Evolutionary conservation across 1,139 yeast genomes (phyloP).

Genomic region (Yamadazyma mexicana): DNA sequence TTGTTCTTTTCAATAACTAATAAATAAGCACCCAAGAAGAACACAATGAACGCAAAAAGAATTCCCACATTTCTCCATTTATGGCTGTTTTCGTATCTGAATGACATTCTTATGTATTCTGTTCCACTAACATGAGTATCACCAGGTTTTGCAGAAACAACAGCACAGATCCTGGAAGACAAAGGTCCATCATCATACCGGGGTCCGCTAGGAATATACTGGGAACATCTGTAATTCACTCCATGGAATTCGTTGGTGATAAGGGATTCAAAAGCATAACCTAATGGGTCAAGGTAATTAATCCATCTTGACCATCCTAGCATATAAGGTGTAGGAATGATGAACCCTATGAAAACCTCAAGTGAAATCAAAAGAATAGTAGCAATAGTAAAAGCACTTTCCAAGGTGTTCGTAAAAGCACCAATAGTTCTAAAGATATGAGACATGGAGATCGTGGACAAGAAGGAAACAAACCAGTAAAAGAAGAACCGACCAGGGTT

Average conservation of each 20-base stretch:
- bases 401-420: constrained; percentile 50
- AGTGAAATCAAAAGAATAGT: constrained; percentile 53
- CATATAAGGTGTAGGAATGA: constrained; percentile 59
- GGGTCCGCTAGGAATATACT: constrained; percentile 52
- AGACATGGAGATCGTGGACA: constrained; percentile 47
- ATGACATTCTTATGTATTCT: constrained; percentile 42
- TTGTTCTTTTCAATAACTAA: constrained; percentile 2
- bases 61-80: constrained; percentile 72
- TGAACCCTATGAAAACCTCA: constrained; percentile 53
- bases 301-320: constrained; percentile 69
- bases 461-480: constrained; percentile 41
- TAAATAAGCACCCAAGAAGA: constrained; percentile 24
- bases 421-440: constrained; percentile 62
- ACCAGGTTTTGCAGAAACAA: constrained; percentile 50
- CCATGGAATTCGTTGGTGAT: constrained; percentile 58
- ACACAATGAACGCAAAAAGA: constrained; percentile 42
- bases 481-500: constrained; percentile 59
- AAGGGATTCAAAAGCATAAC: constrained; percentile 58
- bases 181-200: constrained; percentile 40
- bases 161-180: constrained; percentile 50
- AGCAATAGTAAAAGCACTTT: constrained; percentile 62
- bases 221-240: constrained; percentile 49
- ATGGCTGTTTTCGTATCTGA: constrained; percentile 43
- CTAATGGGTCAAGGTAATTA: constrained; percentile 55
- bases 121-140: constrained; percentile 48